Conservation (phyloP, 345 rosid genomes). For the Hibiscus trionum region DNA sequence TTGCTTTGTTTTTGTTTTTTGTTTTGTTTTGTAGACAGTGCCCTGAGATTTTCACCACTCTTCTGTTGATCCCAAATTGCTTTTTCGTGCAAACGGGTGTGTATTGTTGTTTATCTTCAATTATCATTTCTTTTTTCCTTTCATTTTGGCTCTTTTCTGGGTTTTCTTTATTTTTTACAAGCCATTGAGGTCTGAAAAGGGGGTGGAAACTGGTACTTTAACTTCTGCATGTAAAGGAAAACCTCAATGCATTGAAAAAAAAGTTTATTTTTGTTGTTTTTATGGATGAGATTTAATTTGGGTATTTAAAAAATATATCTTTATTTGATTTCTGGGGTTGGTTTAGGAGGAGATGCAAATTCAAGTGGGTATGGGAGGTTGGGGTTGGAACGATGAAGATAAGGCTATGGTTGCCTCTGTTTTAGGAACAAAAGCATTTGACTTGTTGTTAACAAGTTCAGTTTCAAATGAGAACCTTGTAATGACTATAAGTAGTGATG, state of each 20-base stretch:
- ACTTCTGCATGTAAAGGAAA: conserved; percentile 5
- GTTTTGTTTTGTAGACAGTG: conserved; percentile 1
- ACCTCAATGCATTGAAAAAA: conserved; percentile 17
- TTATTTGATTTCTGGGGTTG: not conserved
- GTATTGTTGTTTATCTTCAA: conserved; percentile 16
- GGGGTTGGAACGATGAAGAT: conserved; percentile 71
- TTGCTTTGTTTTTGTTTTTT: conserved; percentile 10
- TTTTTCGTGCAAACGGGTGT: conserved; percentile 21
- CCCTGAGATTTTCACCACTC: not conserved
- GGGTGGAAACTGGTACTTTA: not conserved
- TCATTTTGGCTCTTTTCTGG: conserved; percentile 12
- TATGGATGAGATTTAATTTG: conserved; percentile 18
- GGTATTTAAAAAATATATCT: conserved; percentile 5
- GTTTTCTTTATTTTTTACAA: conserved; percentile 14
- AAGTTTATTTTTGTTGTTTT: not conserved
- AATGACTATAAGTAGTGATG: conserved; percentile 52
- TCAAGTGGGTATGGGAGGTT: conserved; percentile 46
- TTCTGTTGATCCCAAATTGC: conserved; percentile 17
- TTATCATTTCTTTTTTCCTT: conserved; percentile 7
- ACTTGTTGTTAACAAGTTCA: conserved; percentile 61
- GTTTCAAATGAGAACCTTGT: conserved; percentile 57
- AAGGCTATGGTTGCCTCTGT: conserved; percentile 55
- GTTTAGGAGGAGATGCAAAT: conserved; percentile 32
- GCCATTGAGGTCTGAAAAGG: conserved; percentile 30
- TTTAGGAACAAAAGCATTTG: conserved; percentile 67